These are phyloP conservation scores for Neonectria punicea DNA, from an alignment of 2,329 filamentous ascomycete genomes.

Conservation along the genomic window DNA sequence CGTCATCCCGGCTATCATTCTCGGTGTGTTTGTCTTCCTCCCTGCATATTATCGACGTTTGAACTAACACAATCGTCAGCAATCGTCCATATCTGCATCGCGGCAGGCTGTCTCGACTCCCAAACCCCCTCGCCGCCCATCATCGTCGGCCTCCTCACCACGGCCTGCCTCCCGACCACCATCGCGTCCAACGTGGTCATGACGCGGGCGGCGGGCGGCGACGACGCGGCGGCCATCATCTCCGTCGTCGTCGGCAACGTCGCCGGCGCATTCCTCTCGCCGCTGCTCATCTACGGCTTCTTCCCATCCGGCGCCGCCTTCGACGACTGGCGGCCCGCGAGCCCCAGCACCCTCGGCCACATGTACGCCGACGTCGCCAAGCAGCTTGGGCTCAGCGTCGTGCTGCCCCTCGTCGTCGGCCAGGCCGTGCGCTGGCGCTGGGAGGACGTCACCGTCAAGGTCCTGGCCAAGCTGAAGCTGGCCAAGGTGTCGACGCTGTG, in stretches of 20 bases:
- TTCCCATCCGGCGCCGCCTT: conserved; percentile 65
- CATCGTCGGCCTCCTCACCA: conserved; percentile 73
- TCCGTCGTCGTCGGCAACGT: conserved; percentile 78
- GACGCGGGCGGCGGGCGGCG: conserved; percentile 75
- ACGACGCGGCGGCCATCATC: conserved; percentile 72
- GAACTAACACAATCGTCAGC: conserved; percentile 44
- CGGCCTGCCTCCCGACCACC: conserved; percentile 76
- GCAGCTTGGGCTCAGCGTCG: conserved; percentile 74
- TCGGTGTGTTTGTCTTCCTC: conserved; percentile 53
- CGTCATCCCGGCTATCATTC: conserved; percentile 70
- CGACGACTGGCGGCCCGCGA: conserved; percentile 64
- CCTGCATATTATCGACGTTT: too few species aligned
- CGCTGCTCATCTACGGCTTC: conserved; percentile 71
- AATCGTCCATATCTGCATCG: conserved; percentile 59
- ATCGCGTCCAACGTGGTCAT: conserved; percentile 80
- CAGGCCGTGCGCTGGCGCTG: conserved; percentile 66
- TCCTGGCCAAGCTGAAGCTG: conserved; percentile 64
- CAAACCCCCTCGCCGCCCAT: conserved; percentile 71
- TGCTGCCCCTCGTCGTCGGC: conserved; percentile 71
- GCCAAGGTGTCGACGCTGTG: conserved; percentile 61
- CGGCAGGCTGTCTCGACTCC: conserved; percentile 59
- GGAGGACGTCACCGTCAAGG: conserved; percentile 62
- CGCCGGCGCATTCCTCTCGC: conserved; percentile 73
- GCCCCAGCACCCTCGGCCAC: conserved; percentile 61
- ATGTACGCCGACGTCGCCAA: conserved; percentile 76